Evolutionary conservation across 306 rosid species (phyloP).

Genomic region (Castanea crenata): DNA sequence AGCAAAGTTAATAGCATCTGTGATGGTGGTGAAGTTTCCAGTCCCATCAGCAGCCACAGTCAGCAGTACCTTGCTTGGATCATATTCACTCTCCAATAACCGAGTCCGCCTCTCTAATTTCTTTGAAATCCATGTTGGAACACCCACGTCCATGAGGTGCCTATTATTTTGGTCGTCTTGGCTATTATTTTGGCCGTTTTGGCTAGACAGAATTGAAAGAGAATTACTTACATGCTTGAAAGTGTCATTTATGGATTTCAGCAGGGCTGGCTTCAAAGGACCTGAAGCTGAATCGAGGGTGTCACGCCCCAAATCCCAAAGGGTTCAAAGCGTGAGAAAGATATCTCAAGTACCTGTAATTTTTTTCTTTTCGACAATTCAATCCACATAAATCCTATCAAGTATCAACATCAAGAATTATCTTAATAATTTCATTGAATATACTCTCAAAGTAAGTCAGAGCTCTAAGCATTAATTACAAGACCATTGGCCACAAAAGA

Average conservation of each 20-base stretch:
- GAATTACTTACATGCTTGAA: conserved; percentile 65
- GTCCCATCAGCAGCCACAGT: conserved; percentile 72
- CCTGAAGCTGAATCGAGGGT: conserved; percentile 72
- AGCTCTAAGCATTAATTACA: too few species aligned
- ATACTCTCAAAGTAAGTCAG: too few species aligned
- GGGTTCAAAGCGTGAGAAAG: too few species aligned
- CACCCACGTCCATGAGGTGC: conserved; percentile 30
- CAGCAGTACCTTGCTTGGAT: conserved; percentile 62
- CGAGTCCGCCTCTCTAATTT: conserved; percentile 18
- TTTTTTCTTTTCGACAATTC: too few species aligned
- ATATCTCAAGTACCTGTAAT: too few species aligned
- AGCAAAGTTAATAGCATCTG: conserved; percentile 57
- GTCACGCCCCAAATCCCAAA: too few species aligned
- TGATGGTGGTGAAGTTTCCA: conserved; percentile 66
- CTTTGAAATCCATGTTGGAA: conserved; percentile 43
- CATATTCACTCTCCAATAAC: conserved; percentile 39
- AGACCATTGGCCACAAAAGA: too few species aligned
- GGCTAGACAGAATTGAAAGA: conserved; percentile 51
- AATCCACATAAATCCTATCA: too few species aligned
- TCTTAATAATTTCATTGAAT: too few species aligned
- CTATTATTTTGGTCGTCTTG: conserved; percentile 34
- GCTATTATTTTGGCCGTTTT: conserved; percentile 21
- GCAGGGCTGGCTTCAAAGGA: conserved; percentile 49
- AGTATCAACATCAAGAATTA: too few species aligned
- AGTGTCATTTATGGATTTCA: conserved; percentile 39